Evolutionary conservation across 805 yeast genomes (phyloP), one percentile per base, ranked within the genome.

Genomic region (Metschnikowia amazonensis): DNA sequence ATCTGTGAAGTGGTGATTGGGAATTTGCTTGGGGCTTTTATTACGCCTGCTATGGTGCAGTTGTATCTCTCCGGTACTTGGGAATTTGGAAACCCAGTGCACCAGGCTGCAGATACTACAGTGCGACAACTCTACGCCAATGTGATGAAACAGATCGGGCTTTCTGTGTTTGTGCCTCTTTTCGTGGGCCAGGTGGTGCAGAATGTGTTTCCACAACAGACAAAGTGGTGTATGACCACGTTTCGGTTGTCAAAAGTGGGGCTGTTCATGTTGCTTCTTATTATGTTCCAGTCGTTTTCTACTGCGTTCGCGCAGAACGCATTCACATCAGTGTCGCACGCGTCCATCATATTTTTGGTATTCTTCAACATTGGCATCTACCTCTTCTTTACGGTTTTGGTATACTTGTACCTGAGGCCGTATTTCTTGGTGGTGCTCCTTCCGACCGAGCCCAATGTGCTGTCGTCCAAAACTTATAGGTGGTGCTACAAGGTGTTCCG

Each of bases 131-230:
- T 89, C 40, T 89, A 89, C 63, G 72, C 75, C 23, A 70, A 81
- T 47, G 96, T 88, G 42, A 86, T 89, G 92, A 84, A 86, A 62
- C 96, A 89, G 63, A 72, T 89, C 45, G 96, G 96, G 0, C 71
- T 86, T 16, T 78, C 89, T 5, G 89, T 89, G 4, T 88, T 89
- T 62, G 79, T 89, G 8, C 97, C 97, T 0, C 63, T 88, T 17
- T 82, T 86, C 60, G 89, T 89, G n/a, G 97, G 97, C 0, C 96
- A 89, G 64, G 80, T 84, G 10, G 57, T 85, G 14, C 95, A 87
- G 60, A 82, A 85, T 58, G 27, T 85, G 2, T 76, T 79, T 47
- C 89, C 94, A 0, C 74, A 71, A 40, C 83, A 82, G 60, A 78
- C 80, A 2, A 77, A 80, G 53, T 81, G 83, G 81, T 67, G 73